Evolutionary conservation across 2,329 filamentous ascomycete genomes (phyloP), one percentile per base, ranked within the genome.

Genomic region (Monilinia fructicola): DNA sequence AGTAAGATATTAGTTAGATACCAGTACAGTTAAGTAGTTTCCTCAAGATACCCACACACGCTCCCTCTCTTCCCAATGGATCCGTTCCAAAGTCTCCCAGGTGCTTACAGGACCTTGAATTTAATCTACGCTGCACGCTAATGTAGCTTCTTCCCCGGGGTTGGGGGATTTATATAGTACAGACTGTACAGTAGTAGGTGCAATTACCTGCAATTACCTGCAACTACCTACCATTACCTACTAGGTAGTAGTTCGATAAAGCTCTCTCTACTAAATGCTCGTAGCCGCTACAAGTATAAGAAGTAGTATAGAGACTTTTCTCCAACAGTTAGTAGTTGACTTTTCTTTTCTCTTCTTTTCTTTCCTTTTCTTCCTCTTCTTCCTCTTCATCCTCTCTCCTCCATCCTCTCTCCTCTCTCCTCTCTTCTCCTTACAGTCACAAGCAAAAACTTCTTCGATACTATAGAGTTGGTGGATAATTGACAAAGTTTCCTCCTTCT

Each of bases 1-100:
- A 58, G 55, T 58, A 40, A 58, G 55, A 58, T 46, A 46, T 58
- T 21, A 42, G 31, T n/a, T n/a, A n/a, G n/a, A n/a, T n/a, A n/a
- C n/a, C n/a, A n/a, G 5, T 35, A 35, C 31, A 35, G 31, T 35
- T 5, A 35, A 35, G 31, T 35, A 6, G 5, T 35, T 35, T 35
- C 31, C 31, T 35, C 31, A 35, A 35, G 31, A 35, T 35, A 35
- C 31, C 31, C 31, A 35, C 31, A 5, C 31, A 35, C 31, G 1
- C 31, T 35, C 5, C 9, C 31, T 5, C 31, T 35, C 31, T 7
- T 35, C 31, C 28, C 28, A 31, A 31, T 31, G 28, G 28, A 31
- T 31, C 28, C 28, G 6, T 31, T 31, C 6, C 28, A 31, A 31
- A 31, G 28, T 31, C 6, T 3, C 28, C 6, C n/a, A n/a, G n/a